Conservation (phyloP, 2,329 filamentous ascomycete species). For the Ceratocystis alfenasii region DNA sequence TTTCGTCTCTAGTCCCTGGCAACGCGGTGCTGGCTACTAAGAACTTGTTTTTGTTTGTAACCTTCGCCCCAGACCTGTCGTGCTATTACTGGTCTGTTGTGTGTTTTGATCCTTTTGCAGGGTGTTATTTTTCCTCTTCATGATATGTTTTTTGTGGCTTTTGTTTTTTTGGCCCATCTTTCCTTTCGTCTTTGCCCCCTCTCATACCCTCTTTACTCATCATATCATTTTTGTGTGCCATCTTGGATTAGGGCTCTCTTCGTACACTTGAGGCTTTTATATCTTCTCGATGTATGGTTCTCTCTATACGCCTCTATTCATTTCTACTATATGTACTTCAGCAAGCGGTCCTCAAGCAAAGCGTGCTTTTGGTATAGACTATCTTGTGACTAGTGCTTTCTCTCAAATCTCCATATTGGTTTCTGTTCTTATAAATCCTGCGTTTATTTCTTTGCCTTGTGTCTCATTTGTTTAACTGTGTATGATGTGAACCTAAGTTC, state of each 20-base stretch:
- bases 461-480: neutral
- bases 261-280: neutral
- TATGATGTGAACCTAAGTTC: no score
- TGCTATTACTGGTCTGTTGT: neutral
- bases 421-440: neutral
- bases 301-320: neutral
- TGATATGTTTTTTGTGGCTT: slow-evolving; percentile 13
- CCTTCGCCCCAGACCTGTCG: neutral
- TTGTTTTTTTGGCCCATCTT: slow-evolving; percentile 3
- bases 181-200: neutral
- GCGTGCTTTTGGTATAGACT: no score
- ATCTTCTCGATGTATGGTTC: neutral
- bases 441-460: neutral
- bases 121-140: neutral
- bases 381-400: neutral
- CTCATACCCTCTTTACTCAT: neutral
- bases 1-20: slow-evolving; percentile 32
- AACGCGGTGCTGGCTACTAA: slow-evolving; percentile 37
- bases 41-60: slow-evolving; percentile 7
- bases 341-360: neutral
- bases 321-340: neutral
- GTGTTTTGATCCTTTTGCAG: slow-evolving; percentile 1
- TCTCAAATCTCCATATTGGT: neutral
- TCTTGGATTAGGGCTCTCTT: slow-evolving; percentile 5
- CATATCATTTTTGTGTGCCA: neutral